Evolutionary conservation across 805 yeast genomes (phyloP).

Genomic region (Ogataea chonburiensis): DNA sequence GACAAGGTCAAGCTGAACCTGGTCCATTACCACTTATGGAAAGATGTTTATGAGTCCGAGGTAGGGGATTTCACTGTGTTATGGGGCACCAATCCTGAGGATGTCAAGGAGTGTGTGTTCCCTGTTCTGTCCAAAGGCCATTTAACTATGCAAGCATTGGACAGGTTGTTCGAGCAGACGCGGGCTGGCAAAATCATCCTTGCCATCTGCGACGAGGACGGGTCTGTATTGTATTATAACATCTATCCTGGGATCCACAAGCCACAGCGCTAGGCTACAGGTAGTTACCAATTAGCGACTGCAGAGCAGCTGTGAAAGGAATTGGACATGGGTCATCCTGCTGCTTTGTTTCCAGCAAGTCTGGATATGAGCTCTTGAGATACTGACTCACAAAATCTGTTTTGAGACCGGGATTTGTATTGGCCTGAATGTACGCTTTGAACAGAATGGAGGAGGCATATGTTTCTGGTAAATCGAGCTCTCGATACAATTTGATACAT

Average conservation of each 20-base stretch:
- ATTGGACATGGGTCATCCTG: background rate
- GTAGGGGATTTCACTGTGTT: constrained; percentile 18
- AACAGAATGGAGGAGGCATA: constrained; percentile 38
- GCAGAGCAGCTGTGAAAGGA: constrained; percentile 1
- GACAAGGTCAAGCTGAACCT: constrained; percentile 42
- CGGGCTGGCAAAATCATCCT: constrained; percentile 46
- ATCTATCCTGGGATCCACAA: constrained; percentile 63
- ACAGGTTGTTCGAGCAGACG: constrained; percentile 39
- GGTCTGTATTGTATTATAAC: constrained; percentile 69
- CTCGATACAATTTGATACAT: constrained; percentile 22
- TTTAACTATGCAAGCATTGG: constrained; percentile 40
- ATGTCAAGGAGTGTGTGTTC: constrained; percentile 33
- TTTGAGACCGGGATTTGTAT: constrained; percentile 35
- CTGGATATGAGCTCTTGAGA: constrained; percentile 34
- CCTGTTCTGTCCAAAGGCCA: constrained; percentile 34
- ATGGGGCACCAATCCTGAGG: constrained; percentile 36
- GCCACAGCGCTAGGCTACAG: constrained; percentile 42
- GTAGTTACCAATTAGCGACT: constrained; percentile 4
- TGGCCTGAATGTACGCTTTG: constrained; percentile 37
- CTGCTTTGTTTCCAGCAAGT: constrained; percentile 21
- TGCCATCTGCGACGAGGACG: constrained; percentile 62
- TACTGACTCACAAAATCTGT: constrained; percentile 41
- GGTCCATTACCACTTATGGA: constrained; percentile 47
- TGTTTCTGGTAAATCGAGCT: constrained; percentile 12
- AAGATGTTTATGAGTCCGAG: constrained; percentile 31